Conservation (phyloP, 2,329 filamentous ascomycete species). For the Aspergillus aculeatus region DNA sequence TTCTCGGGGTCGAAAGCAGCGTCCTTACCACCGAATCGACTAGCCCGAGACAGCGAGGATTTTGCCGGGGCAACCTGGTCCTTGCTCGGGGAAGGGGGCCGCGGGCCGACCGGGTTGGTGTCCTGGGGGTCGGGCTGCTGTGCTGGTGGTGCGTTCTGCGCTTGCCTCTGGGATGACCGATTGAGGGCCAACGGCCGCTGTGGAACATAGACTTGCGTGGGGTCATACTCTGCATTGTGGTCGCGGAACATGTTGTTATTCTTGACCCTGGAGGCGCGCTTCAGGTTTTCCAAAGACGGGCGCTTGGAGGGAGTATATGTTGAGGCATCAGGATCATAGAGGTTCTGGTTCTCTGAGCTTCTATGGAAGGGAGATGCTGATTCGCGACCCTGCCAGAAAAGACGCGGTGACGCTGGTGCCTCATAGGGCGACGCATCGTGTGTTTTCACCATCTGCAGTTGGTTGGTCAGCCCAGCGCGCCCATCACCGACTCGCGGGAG, state of each 20-base stretch:
- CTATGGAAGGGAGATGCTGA: conserved; percentile 65
- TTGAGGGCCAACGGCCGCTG: conserved; percentile 75
- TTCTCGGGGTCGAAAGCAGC: conserved; percentile 65
- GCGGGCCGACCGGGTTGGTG: conserved; percentile 22
- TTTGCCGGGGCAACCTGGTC: conserved; percentile 79
- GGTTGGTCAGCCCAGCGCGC: conserved; percentile 20
- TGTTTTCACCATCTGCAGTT: conserved; percentile 65
- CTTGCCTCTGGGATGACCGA: conserved; percentile 56
- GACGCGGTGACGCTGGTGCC: conserved; percentile 66
- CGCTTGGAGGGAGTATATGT: conserved; percentile 70
- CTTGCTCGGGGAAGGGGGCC: conserved; percentile 61
- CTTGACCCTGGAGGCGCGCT: conserved; percentile 91
- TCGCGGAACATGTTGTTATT: conserved; percentile 97
- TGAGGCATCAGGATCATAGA: conserved; percentile 59
- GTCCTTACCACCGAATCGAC: conserved; percentile 60
- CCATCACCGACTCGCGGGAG: neutral
- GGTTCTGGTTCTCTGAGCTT: conserved; percentile 67
- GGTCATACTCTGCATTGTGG: conserved; percentile 89
- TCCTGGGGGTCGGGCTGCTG: conserved; percentile 22
- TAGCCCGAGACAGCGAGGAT: conserved; percentile 73
- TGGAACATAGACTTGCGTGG: conserved; percentile 70
- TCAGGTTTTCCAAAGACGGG: conserved; percentile 91
- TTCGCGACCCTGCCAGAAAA: conserved; percentile 84
- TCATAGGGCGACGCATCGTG: conserved; percentile 74
- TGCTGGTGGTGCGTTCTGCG: conserved; percentile 68